phyloP scores from a whole-genome alignment of 345 rosid species.

The Camelina laxa region DNA sequence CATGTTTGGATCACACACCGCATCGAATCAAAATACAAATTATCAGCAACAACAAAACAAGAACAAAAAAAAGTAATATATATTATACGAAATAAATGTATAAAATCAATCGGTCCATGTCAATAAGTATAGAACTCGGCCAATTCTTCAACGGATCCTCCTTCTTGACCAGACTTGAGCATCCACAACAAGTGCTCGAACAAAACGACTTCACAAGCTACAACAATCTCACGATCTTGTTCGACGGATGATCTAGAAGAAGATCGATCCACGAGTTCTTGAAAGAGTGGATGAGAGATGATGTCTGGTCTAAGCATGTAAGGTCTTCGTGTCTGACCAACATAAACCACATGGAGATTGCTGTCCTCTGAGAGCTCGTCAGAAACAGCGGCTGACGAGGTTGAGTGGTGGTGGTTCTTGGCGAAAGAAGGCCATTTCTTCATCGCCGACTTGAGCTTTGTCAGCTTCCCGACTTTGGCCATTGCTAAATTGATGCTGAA shows the following conservation, averaged over 20 bases:
- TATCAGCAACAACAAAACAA: conserved; percentile 28
- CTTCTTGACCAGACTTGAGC: conserved; percentile 57
- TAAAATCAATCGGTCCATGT: conserved; percentile 18
- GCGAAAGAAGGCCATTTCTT: conserved; percentile 85
- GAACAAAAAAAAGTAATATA: conserved; percentile 13
- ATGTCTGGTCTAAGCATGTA: conserved; percentile 63
- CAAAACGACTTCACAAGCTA: conserved; percentile 87
- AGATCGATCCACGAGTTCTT: conserved; percentile 70
- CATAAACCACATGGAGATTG: conserved; percentile 70
- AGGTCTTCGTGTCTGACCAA: conserved; percentile 83
- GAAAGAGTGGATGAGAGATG: conserved; percentile 79
- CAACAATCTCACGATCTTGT: conserved; percentile 53
- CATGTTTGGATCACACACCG: conserved; percentile 41
- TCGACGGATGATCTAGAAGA: conserved; percentile 41
- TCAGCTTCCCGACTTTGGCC: conserved; percentile 78
- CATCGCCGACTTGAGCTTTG: conserved; percentile 88
- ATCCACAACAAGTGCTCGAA: conserved; percentile 97
- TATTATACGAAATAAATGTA: conserved; percentile 39
- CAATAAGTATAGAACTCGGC: conserved; percentile 71
- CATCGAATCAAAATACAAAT: conserved; percentile 38
- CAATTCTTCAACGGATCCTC: conserved; percentile 48
- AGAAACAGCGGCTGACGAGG: conserved; percentile 41
- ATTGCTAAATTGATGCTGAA: conserved; percentile 39
- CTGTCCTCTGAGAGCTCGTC: conserved; percentile 38
- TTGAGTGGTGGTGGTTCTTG: conserved; percentile 43